Evolutionary conservation across 148 eudicot genomes (phyloP).

Genomic region (Salicornia ramosissima): DNA sequence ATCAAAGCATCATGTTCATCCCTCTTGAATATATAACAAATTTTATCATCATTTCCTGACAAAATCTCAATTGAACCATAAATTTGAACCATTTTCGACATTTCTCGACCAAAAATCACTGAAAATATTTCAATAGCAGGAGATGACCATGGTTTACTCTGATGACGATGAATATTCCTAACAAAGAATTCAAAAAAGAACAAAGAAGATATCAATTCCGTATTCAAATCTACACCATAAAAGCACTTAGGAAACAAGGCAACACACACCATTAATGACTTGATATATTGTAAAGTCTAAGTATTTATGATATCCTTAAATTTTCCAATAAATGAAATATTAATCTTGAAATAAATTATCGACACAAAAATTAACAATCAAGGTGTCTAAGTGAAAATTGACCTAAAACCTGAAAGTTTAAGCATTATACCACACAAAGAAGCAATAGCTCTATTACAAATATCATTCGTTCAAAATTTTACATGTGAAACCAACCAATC

Average conservation of each 20-base stretch:
- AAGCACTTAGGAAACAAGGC: no score
- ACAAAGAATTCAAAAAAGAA: not conserved
- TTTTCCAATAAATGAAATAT: not conserved
- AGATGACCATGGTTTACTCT: slow-evolving; percentile 4
- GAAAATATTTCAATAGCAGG: slow-evolving; percentile 13
- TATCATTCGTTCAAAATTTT: not conserved
- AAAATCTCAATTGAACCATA: slow-evolving; percentile 14
- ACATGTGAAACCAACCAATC: not conserved
- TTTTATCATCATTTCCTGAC: not conserved
- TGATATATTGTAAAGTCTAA: no score
- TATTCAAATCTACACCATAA: no score
- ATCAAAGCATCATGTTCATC: not conserved
- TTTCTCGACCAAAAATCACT: not conserved
- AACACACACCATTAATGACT: no score
- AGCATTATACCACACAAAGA: no score
- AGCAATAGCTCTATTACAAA: not conserved
- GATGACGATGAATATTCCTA: slow-evolving; percentile 7
- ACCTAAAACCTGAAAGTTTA: no score
- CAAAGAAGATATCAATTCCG: no score
- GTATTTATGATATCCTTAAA: no score
- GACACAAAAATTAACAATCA: not conserved
- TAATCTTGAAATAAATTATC: not conserved
- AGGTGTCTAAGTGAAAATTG: no score
- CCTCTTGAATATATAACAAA: slow-evolving; percentile 1
- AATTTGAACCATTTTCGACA: not conserved